phyloP scores from a whole-genome alignment of 768 basidiomycete genomes.

The Boletus rex-veris region DNA sequence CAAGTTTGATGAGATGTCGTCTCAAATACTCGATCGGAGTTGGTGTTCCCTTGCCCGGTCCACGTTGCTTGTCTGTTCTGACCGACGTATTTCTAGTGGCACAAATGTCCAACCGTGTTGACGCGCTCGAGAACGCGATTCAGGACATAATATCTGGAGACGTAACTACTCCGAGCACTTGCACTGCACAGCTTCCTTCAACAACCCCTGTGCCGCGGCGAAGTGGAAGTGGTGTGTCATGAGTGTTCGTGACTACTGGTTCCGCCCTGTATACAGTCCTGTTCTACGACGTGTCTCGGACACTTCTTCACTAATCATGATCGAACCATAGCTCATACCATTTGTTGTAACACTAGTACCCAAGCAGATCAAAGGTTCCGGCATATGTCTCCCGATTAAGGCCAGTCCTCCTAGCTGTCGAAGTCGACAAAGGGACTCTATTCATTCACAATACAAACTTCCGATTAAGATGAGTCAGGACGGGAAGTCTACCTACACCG shows the following conservation, averaged over 20 bases:
- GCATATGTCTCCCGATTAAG: not conserved
- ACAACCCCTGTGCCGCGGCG: slow-evolving; percentile 39
- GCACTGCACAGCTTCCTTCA: slow-evolving; percentile 46
- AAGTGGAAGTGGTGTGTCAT: slow-evolving; percentile 36
- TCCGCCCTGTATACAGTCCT: not conserved
- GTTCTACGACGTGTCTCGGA: not conserved
- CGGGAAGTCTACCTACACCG: slow-evolving; percentile 3
- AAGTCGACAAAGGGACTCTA: not conserved
- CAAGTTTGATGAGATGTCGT: slow-evolving; percentile 92
- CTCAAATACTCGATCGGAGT: slow-evolving; percentile 84
- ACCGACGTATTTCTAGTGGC: slow-evolving; percentile 54
- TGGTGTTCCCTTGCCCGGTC: slow-evolving; percentile 29
- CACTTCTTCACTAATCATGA: slow-evolving; percentile 18
- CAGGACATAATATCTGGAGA: slow-evolving; percentile 89
- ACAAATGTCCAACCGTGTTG: slow-evolving; percentile 90
- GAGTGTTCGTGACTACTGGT: slow-evolving; percentile 10
- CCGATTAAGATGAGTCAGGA: slow-evolving; percentile 9
- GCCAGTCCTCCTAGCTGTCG: not conserved
- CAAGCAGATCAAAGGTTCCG: not conserved
- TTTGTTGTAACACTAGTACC: slow-evolving; percentile 11
- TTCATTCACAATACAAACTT: not conserved
- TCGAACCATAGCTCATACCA: slow-evolving; percentile 11
- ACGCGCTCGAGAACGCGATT: slow-evolving; percentile 84
- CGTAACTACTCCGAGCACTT: slow-evolving; percentile 46
- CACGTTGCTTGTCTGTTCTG: not conserved